Conservation (phyloP, 257 asterid genomes). For the Solanum sejunctum region DNA sequence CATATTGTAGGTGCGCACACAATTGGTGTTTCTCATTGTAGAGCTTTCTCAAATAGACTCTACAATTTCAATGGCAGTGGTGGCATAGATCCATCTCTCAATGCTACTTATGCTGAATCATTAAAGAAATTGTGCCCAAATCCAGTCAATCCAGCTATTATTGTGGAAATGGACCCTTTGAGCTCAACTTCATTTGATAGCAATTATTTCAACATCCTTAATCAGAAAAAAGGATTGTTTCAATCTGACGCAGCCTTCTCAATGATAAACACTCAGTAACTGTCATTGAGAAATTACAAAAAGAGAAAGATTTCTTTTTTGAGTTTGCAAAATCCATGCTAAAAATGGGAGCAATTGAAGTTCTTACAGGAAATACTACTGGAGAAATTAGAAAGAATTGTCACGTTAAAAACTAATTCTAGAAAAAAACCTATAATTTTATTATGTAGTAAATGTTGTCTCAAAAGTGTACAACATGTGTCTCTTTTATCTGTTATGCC, state of each 20-base stretch:
- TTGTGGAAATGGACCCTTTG: slow-evolving; percentile 37
- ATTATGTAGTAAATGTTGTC: not conserved
- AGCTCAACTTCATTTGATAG: slow-evolving; percentile 26
- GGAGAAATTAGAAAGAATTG: slow-evolving; percentile 42
- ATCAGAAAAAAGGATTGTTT: slow-evolving; percentile 23
- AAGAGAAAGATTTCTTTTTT: not conserved
- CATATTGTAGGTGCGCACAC: slow-evolving; percentile 18
- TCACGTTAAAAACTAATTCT: slow-evolving; percentile 12
- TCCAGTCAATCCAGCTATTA: slow-evolving; percentile 21
- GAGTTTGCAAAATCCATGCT: slow-evolving; percentile 32
- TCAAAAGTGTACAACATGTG: not conserved
- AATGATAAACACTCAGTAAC: slow-evolving; percentile 6
- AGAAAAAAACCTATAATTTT: not conserved
- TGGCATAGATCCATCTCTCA: slow-evolving; percentile 10
- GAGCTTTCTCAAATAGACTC: slow-evolving; percentile 3
- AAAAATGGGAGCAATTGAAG: slow-evolving; percentile 43
- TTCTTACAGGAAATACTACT: slow-evolving; percentile 19
- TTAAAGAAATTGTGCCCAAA: slow-evolving; percentile 13
- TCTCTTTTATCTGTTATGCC: not conserved
- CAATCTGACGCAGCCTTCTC: slow-evolving; percentile 46
- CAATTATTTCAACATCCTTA: slow-evolving; percentile 21
- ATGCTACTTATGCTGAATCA: slow-evolving; percentile 3
- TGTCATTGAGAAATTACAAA: slow-evolving; percentile 7
- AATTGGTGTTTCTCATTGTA: slow-evolving; percentile 15
- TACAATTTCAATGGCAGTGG: slow-evolving; percentile 20